Percentiles rank a stretch among this genome's conserved stretches.
These are phyloP conservation scores for Pleurotus citrinopileatus DNA, from an alignment of 768 basidiomycete species.

Conservation along the genomic window DNA sequence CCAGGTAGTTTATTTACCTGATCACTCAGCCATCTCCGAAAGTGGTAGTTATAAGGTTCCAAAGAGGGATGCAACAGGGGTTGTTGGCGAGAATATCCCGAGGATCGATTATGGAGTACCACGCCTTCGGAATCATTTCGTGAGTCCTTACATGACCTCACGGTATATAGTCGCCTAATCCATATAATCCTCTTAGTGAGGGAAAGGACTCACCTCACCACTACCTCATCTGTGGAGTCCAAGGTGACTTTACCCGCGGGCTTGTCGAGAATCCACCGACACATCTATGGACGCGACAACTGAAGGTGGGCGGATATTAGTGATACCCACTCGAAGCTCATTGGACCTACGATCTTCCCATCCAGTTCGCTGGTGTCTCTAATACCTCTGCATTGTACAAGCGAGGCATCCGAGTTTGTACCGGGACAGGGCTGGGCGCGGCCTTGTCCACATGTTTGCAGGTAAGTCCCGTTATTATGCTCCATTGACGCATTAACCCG, in stretches of 20 bases:
- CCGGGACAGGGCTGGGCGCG: constrained; percentile 81
- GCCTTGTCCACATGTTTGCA: constrained; percentile 80
- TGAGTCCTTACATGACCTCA: constrained; percentile 30
- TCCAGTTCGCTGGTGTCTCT: constrained; percentile 76
- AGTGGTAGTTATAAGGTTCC: constrained; percentile 74
- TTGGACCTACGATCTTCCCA: constrained; percentile 1
- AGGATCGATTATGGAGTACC: constrained; percentile 75
- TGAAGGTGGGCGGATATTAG: constrained; percentile 51
- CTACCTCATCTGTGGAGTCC: constrained; percentile 83
- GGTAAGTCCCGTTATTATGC: constrained; percentile 38
- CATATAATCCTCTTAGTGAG: constrained; percentile 42
- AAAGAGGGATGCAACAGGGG: constrained; percentile 86
- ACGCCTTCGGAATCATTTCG: constrained; percentile 85
- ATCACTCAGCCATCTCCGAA: constrained; percentile 68
- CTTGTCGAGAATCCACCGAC: constrained; percentile 72
- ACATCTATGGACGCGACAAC: constrained; percentile 74
- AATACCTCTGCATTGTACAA: constrained; percentile 76
- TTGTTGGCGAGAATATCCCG: constrained; percentile 77
- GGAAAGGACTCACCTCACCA: constrained; percentile 71
- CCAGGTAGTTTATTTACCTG: constrained; percentile 5
- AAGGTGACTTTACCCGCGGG: constrained; percentile 77
- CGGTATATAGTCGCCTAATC: constrained; percentile 5
- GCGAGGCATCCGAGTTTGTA: constrained; percentile 81
- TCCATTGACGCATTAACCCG: neutral
- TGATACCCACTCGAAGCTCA: neutral